These are phyloP conservation scores for Cubamyces lactineus DNA, from an alignment of 768 basidiomycete genomes.

Conservation along the genomic window DNA sequence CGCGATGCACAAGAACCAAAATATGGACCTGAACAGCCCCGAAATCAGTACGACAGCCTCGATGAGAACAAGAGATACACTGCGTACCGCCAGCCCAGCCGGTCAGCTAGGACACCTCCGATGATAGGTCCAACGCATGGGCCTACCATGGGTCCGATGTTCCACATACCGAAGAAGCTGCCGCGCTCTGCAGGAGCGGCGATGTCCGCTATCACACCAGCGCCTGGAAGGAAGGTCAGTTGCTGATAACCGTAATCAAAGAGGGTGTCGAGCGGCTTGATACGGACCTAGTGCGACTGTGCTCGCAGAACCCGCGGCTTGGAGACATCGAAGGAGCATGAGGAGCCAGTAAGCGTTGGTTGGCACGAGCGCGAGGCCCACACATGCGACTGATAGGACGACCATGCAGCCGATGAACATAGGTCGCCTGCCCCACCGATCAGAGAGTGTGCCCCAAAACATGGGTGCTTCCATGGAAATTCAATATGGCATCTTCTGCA, in stretches of 20 bases:
- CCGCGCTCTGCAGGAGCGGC: conserved; percentile 74
- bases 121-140: conserved; percentile 47
- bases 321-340: conserved; percentile 77
- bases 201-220: conserved; percentile 81
- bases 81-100: conserved; percentile 37
- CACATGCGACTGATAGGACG: conserved; percentile 65
- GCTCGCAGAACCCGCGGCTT: conserved; percentile 79
- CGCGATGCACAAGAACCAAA: conserved; percentile 46
- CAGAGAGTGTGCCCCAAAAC: conserved; percentile 72
- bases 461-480: conserved; percentile 40
- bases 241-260: no score
- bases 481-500: no score
- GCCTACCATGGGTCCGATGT: conserved; percentile 64
- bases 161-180: conserved; percentile 70
- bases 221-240: conserved; percentile 42
- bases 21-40: conserved; percentile 38
- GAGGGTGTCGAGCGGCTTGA: not conserved
- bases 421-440: conserved; percentile 64
- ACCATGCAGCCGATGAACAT: conserved; percentile 65
- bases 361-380: conserved; percentile 59
- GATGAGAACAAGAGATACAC: not conserved
- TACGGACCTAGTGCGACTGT: conserved; percentile 69
- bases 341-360: conserved; percentile 75
- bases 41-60: not conserved
- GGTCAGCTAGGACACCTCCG: conserved; percentile 47